Base-by-base conservation (phyloP, 441 rosid genomes). In the Pelargonium citronellum region DNA sequence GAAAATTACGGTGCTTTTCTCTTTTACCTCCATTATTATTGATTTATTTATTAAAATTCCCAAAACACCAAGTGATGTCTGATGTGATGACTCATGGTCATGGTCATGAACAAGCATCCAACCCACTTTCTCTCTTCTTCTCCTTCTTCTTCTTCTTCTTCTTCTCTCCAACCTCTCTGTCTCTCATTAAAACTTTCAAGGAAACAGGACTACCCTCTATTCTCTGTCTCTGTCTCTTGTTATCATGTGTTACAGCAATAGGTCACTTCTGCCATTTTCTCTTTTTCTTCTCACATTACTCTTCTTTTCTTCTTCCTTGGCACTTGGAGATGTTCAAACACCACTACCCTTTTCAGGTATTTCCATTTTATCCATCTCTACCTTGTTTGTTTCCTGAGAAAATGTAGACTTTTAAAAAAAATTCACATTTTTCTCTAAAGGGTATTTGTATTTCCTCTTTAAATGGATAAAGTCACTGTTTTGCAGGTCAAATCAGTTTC, bases 231-330 rank as follows among this genome's bases (percentile, higher is more conserved):
- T 24, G 27, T 24, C 27, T 24, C 27, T 24, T 2, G 27, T 55
- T 7, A 17, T 55, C 1, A 55, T 5, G 22, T 16, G 20, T 16
- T 7, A 16, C 61, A 5, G 10, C 61, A 55, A 2, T 16, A 55
- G 61, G 22, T 15, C 61, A 6, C 61, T 55, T 15, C 2, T 55
- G 61, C 9, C 2, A 4, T 55, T 55, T 15, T 55, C 61, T 17
- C 61, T 55, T 55, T n/a, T n/a, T n/a, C 61, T 55, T 16, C 22
- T 20, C 61, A 17, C 22, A 15, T 55, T 55, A 15, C 22, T 55
- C 61, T 43, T 43, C 47, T 43, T 0, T 43, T 43, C 47, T 55
- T 55, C 61, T 55, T 55, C 61, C 20, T 55, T 55, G 61, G 61
- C 16, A 9, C 61, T 55, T 55, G 61, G 61, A 55, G 61, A 4